Conservation (phyloP, 257 asterid genomes). For the Capsicum rhomboideum region DNA sequence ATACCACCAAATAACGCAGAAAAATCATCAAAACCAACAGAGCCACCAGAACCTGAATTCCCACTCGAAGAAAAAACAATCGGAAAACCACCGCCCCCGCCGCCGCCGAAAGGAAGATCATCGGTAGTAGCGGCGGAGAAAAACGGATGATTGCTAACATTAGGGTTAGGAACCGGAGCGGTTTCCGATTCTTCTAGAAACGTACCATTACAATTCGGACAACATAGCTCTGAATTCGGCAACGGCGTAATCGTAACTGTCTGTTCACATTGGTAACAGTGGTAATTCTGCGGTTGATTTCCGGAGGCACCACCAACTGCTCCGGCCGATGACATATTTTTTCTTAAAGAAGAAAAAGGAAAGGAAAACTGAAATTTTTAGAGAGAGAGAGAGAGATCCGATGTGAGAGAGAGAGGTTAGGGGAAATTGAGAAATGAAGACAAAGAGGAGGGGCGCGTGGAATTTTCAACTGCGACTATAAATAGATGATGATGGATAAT, state of each 20-base stretch:
- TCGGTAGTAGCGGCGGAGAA: slow-evolving; percentile 16
- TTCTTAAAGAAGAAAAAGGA: not conserved
- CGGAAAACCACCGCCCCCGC: not conserved
- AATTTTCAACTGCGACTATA: not conserved
- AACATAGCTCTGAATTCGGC: slow-evolving; percentile 48
- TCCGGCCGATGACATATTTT: slow-evolving; percentile 5
- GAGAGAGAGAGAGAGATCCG: not conserved
- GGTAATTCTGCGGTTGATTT: slow-evolving; percentile 18
- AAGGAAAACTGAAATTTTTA: not conserved
- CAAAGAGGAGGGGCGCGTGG: not conserved
- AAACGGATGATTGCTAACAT: slow-evolving; percentile 13
- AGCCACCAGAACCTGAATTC: not conserved
- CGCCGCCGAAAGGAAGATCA: slow-evolving; percentile 24
- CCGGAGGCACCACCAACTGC: not conserved
- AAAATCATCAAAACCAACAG: slow-evolving; percentile 17
- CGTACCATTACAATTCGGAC: slow-evolving; percentile 71
- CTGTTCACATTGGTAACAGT: slow-evolving; percentile 64
- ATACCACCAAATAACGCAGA: slow-evolving; percentile 14
- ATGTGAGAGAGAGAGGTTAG: not conserved
- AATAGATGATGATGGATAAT: not conserved
- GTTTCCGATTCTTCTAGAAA: slow-evolving; percentile 64
- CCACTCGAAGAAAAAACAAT: slow-evolving; percentile 9
- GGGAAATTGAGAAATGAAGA: not conserved
- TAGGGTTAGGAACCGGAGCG: slow-evolving; percentile 22
- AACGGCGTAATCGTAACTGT: slow-evolving; percentile 38